phyloP scores from a whole-genome alignment of 78 protist genomes.

The Guillardia theta region DNA sequence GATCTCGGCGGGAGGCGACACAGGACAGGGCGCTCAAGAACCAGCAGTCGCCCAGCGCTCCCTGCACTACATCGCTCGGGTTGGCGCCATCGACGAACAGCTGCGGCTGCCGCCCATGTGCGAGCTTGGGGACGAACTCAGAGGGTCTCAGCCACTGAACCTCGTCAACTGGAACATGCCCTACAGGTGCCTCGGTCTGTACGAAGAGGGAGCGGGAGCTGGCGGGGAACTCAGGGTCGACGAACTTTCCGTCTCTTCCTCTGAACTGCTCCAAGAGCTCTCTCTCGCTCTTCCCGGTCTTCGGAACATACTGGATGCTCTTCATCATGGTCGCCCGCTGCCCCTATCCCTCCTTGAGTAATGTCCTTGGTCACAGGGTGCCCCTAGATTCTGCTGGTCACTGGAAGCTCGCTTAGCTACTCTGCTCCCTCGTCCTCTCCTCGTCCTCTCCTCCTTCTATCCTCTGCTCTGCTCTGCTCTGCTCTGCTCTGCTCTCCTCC shows the following conservation, averaged over 20 bases:
- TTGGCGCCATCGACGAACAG: not conserved
- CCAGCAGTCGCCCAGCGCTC: constrained; percentile 28
- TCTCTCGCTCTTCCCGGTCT: not conserved
- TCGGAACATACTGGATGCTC: not conserved
- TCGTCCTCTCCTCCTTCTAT: too few relatives aligned
- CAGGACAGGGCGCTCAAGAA: not conserved
- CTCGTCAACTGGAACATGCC: not conserved
- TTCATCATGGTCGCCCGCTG: too few relatives aligned
- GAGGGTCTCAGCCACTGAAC: constrained; percentile 15
- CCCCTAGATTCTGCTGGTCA: too few relatives aligned
- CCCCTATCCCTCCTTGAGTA: too few relatives aligned
- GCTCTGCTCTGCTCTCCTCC: too few relatives aligned
- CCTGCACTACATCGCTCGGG: not conserved
- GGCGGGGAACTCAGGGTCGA: not conserved
- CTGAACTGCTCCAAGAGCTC: not conserved
- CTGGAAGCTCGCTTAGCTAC: too few relatives aligned
- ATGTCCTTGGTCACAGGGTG: too few relatives aligned
- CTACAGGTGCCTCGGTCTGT: not conserved
- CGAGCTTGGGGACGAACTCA: not conserved
- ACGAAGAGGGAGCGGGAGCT: not conserved
- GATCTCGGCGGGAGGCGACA: not conserved
- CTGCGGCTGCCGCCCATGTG: not conserved
- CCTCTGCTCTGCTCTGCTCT: too few relatives aligned
- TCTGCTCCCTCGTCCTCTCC: too few relatives aligned
- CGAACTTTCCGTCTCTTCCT: not conserved